These are phyloP conservation scores for Lasiodiplodia citricola DNA, from an alignment of 2,329 filamentous ascomycete species.

Conservation along the genomic window DNA sequence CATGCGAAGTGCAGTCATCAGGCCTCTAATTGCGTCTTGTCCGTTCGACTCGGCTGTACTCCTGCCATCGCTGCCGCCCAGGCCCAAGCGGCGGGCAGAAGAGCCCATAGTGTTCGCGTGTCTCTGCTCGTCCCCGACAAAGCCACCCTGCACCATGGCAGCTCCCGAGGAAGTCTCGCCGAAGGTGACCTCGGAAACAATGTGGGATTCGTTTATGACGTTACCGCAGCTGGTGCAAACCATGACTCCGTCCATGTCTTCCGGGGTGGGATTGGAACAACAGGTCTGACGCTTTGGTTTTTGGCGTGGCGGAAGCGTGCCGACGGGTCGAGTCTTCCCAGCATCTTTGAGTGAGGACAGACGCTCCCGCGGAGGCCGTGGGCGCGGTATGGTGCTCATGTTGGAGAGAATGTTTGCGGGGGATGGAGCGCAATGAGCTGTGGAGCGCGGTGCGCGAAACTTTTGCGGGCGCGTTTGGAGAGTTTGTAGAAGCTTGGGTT, in stretches of 20 bases:
- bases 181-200: conserved; percentile 90
- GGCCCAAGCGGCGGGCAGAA: conserved; percentile 36
- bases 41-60: conserved; percentile 67
- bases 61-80: conserved; percentile 59
- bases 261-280: conserved; percentile 38
- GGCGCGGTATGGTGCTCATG: conserved; percentile 26
- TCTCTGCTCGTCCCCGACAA: conserved; percentile 83
- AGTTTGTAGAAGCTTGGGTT: background rate
- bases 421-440: background rate
- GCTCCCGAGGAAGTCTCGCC: conserved; percentile 85
- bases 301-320: conserved; percentile 25
- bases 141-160: conserved; percentile 88
- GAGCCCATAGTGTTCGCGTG: conserved; percentile 68
- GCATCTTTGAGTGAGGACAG: conserved; percentile 36
- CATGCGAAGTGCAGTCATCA: conserved; percentile 48
- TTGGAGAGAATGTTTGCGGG: background rate
- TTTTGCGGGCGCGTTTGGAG: background rate
- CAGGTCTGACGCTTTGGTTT: conserved; percentile 33
- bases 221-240: conserved; percentile 85
- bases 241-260: conserved; percentile 45
- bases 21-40: conserved; percentile 48
- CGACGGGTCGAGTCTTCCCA: conserved; percentile 29
- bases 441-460: conserved; percentile 1
- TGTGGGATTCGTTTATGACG: conserved; percentile 83
- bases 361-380: conserved; percentile 31